Percentiles rank a stretch among this genome's conserved stretches.
Evolutionary conservation across 129 eudicot species (phyloP).

Genomic region (Helianthus tuberosus): DNA sequence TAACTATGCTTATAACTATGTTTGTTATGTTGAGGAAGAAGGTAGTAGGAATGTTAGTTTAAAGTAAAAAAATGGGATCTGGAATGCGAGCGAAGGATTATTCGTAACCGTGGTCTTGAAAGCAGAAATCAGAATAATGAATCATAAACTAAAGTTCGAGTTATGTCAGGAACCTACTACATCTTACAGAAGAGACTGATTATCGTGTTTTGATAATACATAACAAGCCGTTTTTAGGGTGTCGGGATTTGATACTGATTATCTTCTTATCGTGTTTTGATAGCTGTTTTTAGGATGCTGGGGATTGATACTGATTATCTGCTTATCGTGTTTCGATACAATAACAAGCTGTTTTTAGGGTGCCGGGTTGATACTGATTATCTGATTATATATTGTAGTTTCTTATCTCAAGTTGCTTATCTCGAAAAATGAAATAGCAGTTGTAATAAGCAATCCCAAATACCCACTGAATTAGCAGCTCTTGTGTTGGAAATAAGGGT

Average conservation of each 20-base stretch:
- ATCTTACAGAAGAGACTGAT: not conserved
- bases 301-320: not conserved
- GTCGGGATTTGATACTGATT: not conserved
- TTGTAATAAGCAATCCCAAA: not conserved
- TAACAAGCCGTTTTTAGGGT: not conserved
- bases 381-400: not conserved
- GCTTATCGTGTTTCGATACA: not conserved
- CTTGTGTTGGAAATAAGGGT: conserved; percentile 15
- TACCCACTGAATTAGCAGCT: conserved; percentile 3
- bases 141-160: not conserved
- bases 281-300: too few relatives aligned
- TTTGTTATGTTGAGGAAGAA: not conserved
- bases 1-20: not conserved
- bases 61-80: conserved; percentile 18
- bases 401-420: not conserved
- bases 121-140: not conserved
- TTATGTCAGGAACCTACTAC: not conserved
- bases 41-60: not conserved
- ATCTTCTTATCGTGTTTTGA: not conserved
- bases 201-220: not conserved
- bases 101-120: not conserved
- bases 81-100: conserved; percentile 3
- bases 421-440: not conserved
- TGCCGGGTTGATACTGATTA: not conserved
- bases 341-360: not conserved